Evolutionary conservation across 2,329 filamentous ascomycete species (phyloP), one percentile per base, ranked within the genome.

Genomic region (Fusarium sp.): DNA sequence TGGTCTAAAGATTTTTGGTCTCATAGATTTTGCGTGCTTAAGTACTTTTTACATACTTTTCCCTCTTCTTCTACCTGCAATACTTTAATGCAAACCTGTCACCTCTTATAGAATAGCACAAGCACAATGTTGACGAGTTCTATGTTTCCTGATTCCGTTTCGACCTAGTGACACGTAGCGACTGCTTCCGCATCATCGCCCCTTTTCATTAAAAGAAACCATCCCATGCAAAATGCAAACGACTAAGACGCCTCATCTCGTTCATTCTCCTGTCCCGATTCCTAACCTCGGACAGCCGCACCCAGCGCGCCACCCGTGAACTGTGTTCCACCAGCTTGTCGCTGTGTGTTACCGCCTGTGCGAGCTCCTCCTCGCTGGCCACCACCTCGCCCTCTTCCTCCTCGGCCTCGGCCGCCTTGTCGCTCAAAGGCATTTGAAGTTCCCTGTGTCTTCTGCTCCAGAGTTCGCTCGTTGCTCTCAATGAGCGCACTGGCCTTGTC

Each of bases 401-500:
- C 89, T 28, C 90, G 87, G 64, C 91, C 90, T 69, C 91, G 87
- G 58, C 92, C 92, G 70, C 93, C 92, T 83, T 97, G 93, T 79
- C 95, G 86, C 85, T 97, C 94, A 82, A 98, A 98, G 28, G 94
- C 95, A 76, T 97, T 97, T 61, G 93, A 90, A 72, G 94, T 97
- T 74, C 96, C 96, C 80, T 97, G 94, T 73, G 96, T 98, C 78
- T 96, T 90, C 80, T 97, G 94, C 86, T 99, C 96, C 73, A 99
- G 87, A 24, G 95, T 97, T 80, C 96, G 91, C 86, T 99, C 96
- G 83, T 99, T 99, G 74, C 90, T 90, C 86, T 99, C 96, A 77
- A 98, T 97, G 63, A 99, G 90, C 53, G 91, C 89, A 78, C 94
- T 97, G 60, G 96, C 95, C 87, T 98, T 99, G 84, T 99, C 96